A percentile compares a stretch with the other conserved stretches of the same genome.
phyloP scores from a whole-genome alignment of 2,329 filamentous ascomycete genomes.

The Scedosporium minutisporum region DNA sequence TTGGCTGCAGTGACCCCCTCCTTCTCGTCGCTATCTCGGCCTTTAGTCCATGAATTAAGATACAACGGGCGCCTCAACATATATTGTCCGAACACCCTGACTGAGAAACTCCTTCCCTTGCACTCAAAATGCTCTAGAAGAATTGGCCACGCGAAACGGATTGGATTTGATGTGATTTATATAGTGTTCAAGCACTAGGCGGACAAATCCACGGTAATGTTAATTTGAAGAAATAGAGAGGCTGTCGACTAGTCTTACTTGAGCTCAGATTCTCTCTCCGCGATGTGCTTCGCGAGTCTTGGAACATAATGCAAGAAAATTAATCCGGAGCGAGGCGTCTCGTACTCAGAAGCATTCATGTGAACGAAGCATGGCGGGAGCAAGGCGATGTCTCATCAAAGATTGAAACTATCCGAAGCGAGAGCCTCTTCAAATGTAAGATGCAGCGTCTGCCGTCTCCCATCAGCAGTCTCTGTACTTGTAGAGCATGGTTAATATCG shows the following conservation, averaged over 20 bases:
- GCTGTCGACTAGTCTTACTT: neutral
- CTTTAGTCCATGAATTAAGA: constrained; percentile 12
- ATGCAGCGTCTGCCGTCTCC: neutral
- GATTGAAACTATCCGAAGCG: neutral
- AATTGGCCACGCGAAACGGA: neutral
- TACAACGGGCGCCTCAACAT: constrained; percentile 9
- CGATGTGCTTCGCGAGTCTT: too few relatives aligned
- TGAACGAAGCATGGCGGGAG: neutral
- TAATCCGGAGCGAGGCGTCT: neutral
- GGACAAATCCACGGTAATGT: neutral
- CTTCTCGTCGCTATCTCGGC: constrained; percentile 15
- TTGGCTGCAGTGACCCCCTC: constrained; percentile 4
- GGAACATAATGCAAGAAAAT: neutral
- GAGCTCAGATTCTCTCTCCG: neutral
- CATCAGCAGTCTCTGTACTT: neutral
- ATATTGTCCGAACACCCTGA: constrained; percentile 10
- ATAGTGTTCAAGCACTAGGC: neutral
- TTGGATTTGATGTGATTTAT: neutral
- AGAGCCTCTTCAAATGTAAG: neutral
- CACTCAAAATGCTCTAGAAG: neutral
- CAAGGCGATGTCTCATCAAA: neutral
- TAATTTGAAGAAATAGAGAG: neutral
- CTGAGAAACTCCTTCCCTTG: constrained; percentile 1
- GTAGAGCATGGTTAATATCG: neutral
- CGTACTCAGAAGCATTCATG: neutral